Conservation (phyloP, 352 stramenopile species). For the Globisporangium okanoganense region DNA sequence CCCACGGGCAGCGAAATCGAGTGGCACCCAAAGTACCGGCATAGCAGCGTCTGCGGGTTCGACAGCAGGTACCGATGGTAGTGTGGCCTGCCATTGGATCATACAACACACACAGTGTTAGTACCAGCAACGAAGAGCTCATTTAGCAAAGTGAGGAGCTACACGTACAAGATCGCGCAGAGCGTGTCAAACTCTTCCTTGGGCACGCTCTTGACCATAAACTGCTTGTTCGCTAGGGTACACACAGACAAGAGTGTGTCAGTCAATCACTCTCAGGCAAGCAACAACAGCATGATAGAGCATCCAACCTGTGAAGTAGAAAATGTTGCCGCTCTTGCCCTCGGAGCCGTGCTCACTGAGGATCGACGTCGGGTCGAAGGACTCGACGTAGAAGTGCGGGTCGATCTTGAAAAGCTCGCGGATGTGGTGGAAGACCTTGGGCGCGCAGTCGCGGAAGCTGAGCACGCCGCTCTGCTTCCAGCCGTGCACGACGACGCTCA, state of each 20-base stretch:
- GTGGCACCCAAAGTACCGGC: conserved; percentile 81
- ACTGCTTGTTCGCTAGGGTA: conserved; percentile 72
- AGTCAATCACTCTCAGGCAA: neutral
- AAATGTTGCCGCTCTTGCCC: conserved; percentile 84
- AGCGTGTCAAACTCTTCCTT: conserved; percentile 84
- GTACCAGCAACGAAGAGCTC: neutral
- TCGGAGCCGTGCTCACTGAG: conserved; percentile 78
- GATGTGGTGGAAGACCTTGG: conserved; percentile 76
- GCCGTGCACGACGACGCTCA: conserved; percentile 70
- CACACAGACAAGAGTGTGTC: conserved; percentile 2
- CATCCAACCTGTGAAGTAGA: conserved; percentile 72
- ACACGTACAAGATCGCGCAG: conserved; percentile 62
- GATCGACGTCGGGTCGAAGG: conserved; percentile 67
- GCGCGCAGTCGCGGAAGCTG: conserved; percentile 71
- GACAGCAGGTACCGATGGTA: conserved; percentile 79
- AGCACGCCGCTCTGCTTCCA: conserved; percentile 46
- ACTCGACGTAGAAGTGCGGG: conserved; percentile 64
- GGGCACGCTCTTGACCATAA: conserved; percentile 87
- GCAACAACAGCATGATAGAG: neutral
- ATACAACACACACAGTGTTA: neutral
- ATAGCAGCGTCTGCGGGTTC: conserved; percentile 72
- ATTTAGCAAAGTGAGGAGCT: neutral
- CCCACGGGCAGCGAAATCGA: conserved; percentile 83
- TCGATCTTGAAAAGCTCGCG: conserved; percentile 75
- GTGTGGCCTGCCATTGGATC: conserved; percentile 28